Base-by-base conservation (phyloP, 2,329 filamentous ascomycete genomes). In the Trichothecium sympodiale region DNA sequence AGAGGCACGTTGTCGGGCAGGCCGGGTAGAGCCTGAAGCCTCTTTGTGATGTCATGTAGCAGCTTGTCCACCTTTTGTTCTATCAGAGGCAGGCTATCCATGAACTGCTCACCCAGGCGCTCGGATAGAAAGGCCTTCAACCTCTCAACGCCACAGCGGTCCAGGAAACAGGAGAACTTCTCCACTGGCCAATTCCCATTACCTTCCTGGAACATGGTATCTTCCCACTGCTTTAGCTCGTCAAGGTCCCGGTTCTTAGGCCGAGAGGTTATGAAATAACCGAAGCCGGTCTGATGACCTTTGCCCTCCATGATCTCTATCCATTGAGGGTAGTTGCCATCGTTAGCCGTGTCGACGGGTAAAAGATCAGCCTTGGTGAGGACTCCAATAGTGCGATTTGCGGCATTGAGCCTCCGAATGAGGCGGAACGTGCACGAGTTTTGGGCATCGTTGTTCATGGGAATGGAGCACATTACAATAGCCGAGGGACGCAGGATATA, bases 331-430 rank as follows among this genome's bases (percentile, higher is more conserved):
- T 59, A 49, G 0, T 64, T 59, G 1, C 73, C 60, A 0, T 67
- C 66, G 0, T 58, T 8, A 28, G n/a, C n/a, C n/a, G n/a, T n/a
- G n/a, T 18, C 35, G 9, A 17, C 51, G 0, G 75, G 69, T 0
- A 87, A 57, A 0, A 82, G 69, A 42, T 94, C 88, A 0, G 87
- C 86, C 48, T 94, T 94, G 0, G 87, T 94, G 13, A 94, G 66
- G 0, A 94, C 82, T 0, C 84, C 84, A 36, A 83, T 66, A 1
- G 78, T 83, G 2, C 80, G 66, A 4, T 63, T 42, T 3, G 70
- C 63, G 0, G 80, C 80, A 2, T 62, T 62, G 2, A 73, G 59
- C 29, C 67, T 54, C 20, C 73, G 57, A 44, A 88, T 74, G 3
- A 85, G 65, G 0, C 70, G 67, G 9, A 82, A 75, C 0, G 83